Conservation (phyloP, 2,329 filamentous ascomycete genomes). For the Nothomitra cinnamomea region DNA sequence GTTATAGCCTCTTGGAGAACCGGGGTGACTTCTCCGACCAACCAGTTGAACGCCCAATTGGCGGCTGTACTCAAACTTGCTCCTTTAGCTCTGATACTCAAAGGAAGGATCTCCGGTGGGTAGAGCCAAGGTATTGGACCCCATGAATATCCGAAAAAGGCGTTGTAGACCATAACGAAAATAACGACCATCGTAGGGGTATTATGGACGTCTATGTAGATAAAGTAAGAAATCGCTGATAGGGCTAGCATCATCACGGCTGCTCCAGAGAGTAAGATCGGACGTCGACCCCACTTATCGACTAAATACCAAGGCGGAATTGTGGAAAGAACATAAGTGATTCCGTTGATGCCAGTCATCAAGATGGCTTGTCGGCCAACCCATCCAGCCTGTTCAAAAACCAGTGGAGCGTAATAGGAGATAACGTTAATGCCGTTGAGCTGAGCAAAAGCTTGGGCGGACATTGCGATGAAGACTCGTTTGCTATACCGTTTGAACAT, state of each 20-base stretch:
- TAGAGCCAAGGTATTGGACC: conserved; percentile 97
- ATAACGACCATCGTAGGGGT: conserved; percentile 78
- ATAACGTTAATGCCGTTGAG: conserved; percentile 99
- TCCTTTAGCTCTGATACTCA: conserved; percentile 93
- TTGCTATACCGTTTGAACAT: conserved; percentile 92
- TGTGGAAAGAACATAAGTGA: conserved; percentile 80
- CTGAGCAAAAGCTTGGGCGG: conserved; percentile 85
- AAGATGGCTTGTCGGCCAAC: conserved; percentile 74
- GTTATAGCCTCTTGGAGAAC: conserved; percentile 81
- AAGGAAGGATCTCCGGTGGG: conserved; percentile 91
- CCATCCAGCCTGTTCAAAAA: conserved; percentile 97
- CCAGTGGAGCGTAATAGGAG: conserved; percentile 91
- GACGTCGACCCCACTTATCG: conserved; percentile 75
- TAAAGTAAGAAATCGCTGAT: conserved; percentile 85
- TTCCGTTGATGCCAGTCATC: conserved; percentile 93
- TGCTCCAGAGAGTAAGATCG: conserved; percentile 79
- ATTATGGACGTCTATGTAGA: conserved; percentile 62
- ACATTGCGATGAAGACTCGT: conserved; percentile 97
- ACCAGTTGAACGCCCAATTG: conserved; percentile 98
- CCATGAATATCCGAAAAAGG: conserved; percentile 93
- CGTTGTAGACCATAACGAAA: conserved; percentile 97
- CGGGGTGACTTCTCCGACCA: conserved; percentile 89
- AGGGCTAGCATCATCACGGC: conserved; percentile 78
- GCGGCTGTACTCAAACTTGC: conserved; percentile 89
- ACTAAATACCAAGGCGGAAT: conserved; percentile 96